Base-by-base conservation (phyloP, 805 yeast genomes). In the Wickerhamomyces subpelliculosus region DNA sequence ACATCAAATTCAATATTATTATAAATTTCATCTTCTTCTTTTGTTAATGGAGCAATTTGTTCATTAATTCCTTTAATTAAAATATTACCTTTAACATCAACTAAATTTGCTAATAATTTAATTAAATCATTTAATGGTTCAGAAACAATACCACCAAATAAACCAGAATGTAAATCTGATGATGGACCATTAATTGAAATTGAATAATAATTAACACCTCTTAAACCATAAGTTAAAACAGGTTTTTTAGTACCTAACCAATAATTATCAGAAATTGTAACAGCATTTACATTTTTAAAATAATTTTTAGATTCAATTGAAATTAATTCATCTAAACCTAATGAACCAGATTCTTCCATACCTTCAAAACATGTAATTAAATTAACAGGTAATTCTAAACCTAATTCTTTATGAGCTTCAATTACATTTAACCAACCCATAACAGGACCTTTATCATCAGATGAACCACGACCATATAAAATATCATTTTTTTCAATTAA, bases 221-320 rank as follows among this genome's bases (percentile, higher is more conserved):
- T 82, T 54, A 93, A 78, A 35, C 99, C 99, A 63, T 93, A 93
- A 24, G 99, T 93, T 55, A 93, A 77, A 9, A 87, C 97, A 16
- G 99, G 99, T 60, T 93, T 89, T 49, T 79, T 80, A 44, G 97
- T 90, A 49, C 98, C 99, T 43, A 93, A 73, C 99, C 99, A 93
- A 68, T 93, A 93, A 70, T 93, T 93, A 65, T 93, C 99, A 38
- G 93, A 80, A 52, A 93, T 93, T 60, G 97, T 88, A 37, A 89
- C 96, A 27, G 96, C 88, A 58, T 90, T 95, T 35, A 89, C 95
- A 30, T 77, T 80, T 60, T 83, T 80, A 72, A 93, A 93, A 64
- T 87, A 93, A 28, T 64, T 61, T 37, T 72, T 61, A 39, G 95
- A 89, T 67, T 93, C 97, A 30, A 68, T 62, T 36, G 79, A 80